Evolutionary conservation across 768 basidiomycete species (phyloP).

Genomic region (Coprinellus aureogranulatus): DNA sequence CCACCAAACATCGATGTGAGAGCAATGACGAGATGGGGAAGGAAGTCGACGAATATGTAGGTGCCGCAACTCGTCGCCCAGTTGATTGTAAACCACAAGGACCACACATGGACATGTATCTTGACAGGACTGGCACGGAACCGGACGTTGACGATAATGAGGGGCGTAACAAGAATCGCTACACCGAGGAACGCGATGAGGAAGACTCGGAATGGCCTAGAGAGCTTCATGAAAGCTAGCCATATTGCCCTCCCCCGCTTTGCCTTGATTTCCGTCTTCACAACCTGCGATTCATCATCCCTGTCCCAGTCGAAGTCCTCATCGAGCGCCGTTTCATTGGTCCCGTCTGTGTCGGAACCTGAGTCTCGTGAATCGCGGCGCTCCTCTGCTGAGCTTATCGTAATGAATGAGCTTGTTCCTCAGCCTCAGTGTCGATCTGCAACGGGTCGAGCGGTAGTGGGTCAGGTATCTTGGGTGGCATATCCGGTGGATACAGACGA

Average conservation of each 20-base stretch:
- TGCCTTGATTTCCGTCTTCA: conserved; percentile 40
- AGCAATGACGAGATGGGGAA: conserved; percentile 53
- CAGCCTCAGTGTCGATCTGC: not conserved
- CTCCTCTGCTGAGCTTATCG: too few species aligned
- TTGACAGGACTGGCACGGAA: conserved; percentile 49
- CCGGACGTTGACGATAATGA: conserved; percentile 63
- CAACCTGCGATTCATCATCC: conserved; percentile 41
- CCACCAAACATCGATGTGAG: conserved; percentile 54
- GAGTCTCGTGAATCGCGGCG: conserved; percentile 10
- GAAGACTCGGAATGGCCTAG: conserved; percentile 56
- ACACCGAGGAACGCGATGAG: conserved; percentile 58
- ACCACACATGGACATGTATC: conserved; percentile 60
- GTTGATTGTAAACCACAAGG: conserved; percentile 65
- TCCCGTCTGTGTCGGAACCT: conserved; percentile 41
- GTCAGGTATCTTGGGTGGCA: conserved; percentile 1
- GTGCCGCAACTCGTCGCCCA: conserved; percentile 65
- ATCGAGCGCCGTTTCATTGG: conserved; percentile 51
- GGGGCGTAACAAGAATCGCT: conserved; percentile 65
- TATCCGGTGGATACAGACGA: not conserved
- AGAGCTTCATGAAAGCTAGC: conserved; percentile 64
- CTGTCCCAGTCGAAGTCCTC: conserved; percentile 73
- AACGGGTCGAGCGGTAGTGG: not conserved
- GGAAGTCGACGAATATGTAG: conserved; percentile 60
- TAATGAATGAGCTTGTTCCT: not conserved
- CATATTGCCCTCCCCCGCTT: conserved; percentile 63